phyloP scores from a whole-genome alignment of 1,284 basidiomycete species.

The Cystobasidiaceae sp. region DNA sequence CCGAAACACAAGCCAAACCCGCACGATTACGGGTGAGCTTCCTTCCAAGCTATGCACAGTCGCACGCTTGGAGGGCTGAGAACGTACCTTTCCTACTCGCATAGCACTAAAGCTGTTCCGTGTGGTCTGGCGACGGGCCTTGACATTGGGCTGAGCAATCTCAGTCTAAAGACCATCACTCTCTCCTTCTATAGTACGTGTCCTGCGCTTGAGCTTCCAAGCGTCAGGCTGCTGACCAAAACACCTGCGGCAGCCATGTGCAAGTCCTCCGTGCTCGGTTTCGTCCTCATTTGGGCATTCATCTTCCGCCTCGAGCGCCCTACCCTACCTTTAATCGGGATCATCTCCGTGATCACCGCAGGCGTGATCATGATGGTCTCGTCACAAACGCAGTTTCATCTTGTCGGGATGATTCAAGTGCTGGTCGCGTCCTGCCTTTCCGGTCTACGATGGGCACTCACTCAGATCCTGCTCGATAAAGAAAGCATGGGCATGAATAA shows the following conservation, averaged over 20 bases:
- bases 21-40: slow-evolving; percentile 67
- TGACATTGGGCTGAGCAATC: slow-evolving; percentile 91
- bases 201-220: no score
- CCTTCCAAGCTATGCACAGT: background rate
- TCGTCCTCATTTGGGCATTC: slow-evolving; percentile 65
- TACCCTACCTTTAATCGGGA: slow-evolving; percentile 74
- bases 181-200: slow-evolving; percentile 92
- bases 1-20: slow-evolving; percentile 62
- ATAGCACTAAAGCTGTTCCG: slow-evolving; percentile 78
- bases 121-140: slow-evolving; percentile 81
- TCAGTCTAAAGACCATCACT: slow-evolving; percentile 86
- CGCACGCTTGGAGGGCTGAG: no score
- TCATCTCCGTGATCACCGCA: slow-evolving; percentile 80
- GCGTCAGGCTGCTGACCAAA: no score
- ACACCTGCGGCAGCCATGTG: slow-evolving; percentile 95
- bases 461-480: slow-evolving; percentile 77
- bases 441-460: slow-evolving; percentile 90
- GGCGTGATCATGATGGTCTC: slow-evolving; percentile 96
- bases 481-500: slow-evolving; percentile 84
- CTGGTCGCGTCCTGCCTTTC: slow-evolving; percentile 80
- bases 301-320: slow-evolving; percentile 81
- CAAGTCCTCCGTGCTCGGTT: slow-evolving; percentile 83
- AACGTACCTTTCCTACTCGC: no score
- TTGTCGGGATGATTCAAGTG: slow-evolving; percentile 81
- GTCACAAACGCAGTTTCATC: slow-evolving; percentile 80